A percentile compares a stretch with the other conserved stretches of the same genome.
phyloP scores from a whole-genome alignment of 1,139 yeast species.

The Yarrowia galli region DNA sequence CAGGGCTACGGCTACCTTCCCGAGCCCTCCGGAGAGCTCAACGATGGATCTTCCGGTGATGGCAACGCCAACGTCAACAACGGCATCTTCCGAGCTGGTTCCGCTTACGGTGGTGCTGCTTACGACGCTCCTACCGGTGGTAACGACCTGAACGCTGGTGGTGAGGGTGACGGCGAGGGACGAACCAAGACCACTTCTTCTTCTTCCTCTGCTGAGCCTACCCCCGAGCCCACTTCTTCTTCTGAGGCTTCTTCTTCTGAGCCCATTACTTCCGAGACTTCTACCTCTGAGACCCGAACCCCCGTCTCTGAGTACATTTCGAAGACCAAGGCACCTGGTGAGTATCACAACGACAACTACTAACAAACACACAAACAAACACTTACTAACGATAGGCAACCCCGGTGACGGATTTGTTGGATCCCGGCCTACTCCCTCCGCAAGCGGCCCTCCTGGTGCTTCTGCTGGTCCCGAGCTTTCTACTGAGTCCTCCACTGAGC shows the following conservation, averaged over 20 bases:
- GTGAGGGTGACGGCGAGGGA: conserved; percentile 35
- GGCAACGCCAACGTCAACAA: background rate
- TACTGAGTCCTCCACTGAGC: no score
- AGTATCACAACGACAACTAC: background rate
- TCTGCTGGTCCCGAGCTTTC: no score
- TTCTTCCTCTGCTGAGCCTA: no score
- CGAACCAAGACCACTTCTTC: background rate
- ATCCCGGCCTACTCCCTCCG: background rate
- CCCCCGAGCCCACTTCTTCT: conserved; percentile 1
- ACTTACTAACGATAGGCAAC: background rate
- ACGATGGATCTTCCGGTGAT: background rate
- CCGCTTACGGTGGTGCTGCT: conserved; percentile 15
- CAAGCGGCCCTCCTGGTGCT: background rate
- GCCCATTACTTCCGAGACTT: background rate
- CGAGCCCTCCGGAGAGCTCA: background rate
- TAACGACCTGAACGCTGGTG: conserved; percentile 27
- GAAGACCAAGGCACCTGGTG: conserved; percentile 5
- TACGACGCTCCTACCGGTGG: background rate
- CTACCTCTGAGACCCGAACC: background rate
- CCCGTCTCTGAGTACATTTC: conserved; percentile 2
- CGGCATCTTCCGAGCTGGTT: background rate
- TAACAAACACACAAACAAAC: background rate
- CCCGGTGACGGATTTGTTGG: conserved; percentile 1
- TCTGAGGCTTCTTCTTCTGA: conserved; percentile 4
- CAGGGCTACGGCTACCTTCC: conserved; percentile 10